Base-by-base conservation (phyloP, 176 grass and related monocot species). In the Metroxylon sagu region DNA sequence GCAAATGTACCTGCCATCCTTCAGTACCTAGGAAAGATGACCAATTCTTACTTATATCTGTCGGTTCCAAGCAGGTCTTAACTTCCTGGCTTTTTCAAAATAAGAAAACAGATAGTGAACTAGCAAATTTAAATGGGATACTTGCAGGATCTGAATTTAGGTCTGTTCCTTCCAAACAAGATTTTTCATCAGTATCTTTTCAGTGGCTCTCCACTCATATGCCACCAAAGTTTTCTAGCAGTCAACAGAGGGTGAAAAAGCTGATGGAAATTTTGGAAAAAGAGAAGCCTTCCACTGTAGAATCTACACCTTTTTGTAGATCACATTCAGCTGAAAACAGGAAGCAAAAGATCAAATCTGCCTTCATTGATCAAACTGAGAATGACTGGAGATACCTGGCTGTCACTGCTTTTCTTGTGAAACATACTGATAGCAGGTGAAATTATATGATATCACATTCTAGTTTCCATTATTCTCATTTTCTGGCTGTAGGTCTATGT, bases 351-450 rank as follows among this genome's bases (percentile, higher is more conserved):
- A 23, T 29, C 49, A 76, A 84, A 51, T 48, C 29, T 8, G 28
- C 49, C 48, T 52, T 76, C 57, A 28, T 75, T 66, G 75, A 80
- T 68, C 81, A 76, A 57, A 73, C 77, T 61, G 84, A 88, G 78
- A 97, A 97, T 80, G 93, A 97, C 31, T 97, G 93, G 93, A 85
- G 93, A 80, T 91, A 97, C 76, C 79, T 97, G 78, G 83, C 93
- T 26, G 87, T 97, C 53, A 97, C 93, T 62, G 81, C 81, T 74
- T 97, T 97, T 85, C 64, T 88, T 79, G 63, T 97, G 81, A 91
- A 79, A 59, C 82, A 82, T 64, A 54, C 6, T 19, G 51, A 78
- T 61, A 69, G 68, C 25, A 88, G 82, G 92, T 91, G 64, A 85
- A 74, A 54, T 61, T 6, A 18, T 49, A 56, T 25, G 30, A 21